These are phyloP conservation scores for Aspergillus vadensis DNA, from an alignment of 2,329 filamentous ascomycete genomes.

Conservation along the genomic window DNA sequence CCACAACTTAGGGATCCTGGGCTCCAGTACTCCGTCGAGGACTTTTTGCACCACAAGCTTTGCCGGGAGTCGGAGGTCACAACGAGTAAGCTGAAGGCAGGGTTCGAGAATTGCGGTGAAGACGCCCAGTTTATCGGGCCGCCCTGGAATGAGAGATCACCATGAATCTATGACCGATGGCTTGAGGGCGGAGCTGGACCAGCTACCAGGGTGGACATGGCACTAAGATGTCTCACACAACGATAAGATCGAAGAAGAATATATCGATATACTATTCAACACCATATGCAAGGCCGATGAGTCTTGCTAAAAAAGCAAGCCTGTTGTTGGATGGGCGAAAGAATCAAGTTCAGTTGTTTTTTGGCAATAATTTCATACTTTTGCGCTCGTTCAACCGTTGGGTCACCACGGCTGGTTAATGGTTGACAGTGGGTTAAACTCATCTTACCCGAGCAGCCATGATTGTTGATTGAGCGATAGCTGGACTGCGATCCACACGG, in stretches of 20 bases:
- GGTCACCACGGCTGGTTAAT: slow-evolving; percentile 6
- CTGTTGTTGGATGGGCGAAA: slow-evolving; percentile 8
- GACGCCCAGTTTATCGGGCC: slow-evolving; percentile 7
- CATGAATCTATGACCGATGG: background rate
- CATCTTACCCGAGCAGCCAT: slow-evolving; percentile 13
- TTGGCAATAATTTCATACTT: background rate
- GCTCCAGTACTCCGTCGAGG: slow-evolving; percentile 1
- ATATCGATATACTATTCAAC: slow-evolving; percentile 17
- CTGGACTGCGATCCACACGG: slow-evolving; percentile 21
- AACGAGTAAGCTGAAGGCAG: slow-evolving; percentile 2
- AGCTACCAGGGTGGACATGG: background rate
- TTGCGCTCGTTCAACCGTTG: background rate
- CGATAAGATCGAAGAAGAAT: slow-evolving; percentile 14
- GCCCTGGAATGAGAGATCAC: slow-evolving; percentile 9
- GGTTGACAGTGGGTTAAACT: slow-evolving; percentile 16
- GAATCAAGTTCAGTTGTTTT: no score
- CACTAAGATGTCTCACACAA: slow-evolving; percentile 3
- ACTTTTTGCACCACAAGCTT: slow-evolving; percentile 15
- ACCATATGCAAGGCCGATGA: slow-evolving; percentile 7
- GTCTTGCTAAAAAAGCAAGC: slow-evolving; percentile 20
- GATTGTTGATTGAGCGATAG: background rate
- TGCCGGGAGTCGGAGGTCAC: slow-evolving; percentile 3
- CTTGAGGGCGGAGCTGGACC: background rate
- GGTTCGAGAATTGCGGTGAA: slow-evolving; percentile 18
- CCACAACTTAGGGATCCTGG: slow-evolving; percentile 3